Evolutionary conservation across 345 rosid species (phyloP), one percentile per base, ranked within the genome.

Genomic region (Boechera divaricarpa): DNA sequence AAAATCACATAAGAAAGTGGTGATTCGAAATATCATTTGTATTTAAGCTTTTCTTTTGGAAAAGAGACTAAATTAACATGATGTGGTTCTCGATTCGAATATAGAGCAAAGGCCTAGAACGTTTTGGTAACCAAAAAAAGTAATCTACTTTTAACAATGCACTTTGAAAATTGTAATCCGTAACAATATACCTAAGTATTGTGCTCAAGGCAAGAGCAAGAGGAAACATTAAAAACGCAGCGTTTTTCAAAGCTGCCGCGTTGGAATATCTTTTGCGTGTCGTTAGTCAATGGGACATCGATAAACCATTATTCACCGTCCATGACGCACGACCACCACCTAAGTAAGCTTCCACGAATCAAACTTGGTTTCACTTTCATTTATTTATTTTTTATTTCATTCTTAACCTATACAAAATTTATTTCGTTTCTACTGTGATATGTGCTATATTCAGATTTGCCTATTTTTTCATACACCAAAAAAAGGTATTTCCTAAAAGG

Each of bases 221-320:
- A 45, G 49, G 18, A 13, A 15, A 15, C 39, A 7, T 15, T 7
- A 4, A 67, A 21, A 69, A 69, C 73, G 63, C 63, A 36, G 62
- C 38, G 51, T 69, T 26, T 69, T 5, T 0, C 7, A 16, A 15
- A 52, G 61, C 10, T 38, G 73, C 73, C 62, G 73, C 52, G 62
- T 69, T 69, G 62, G 38, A 36, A 69, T 38, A 53, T 26, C 10
- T 35, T 38, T 3, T 7, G 16, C 47, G 61, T 69, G 36, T 54
- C 18, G n/a, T 5, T 11, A 31, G 62, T 69, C 73, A 69, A 69
- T 18, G 49, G 59, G 39, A 64, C 55, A 64, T 45, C 15, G n/a
- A 11, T 9, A 5, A 16, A 3, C n/a, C 62, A 32, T 35, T 9
- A 59, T 59, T 59, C 36, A 64, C 54, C 69, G 67, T 44, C 54